Percentiles rank a stretch among this genome's conserved stretches.
Conservation (phyloP, 306 rosid species). For the Rosa lucieae region DNA sequence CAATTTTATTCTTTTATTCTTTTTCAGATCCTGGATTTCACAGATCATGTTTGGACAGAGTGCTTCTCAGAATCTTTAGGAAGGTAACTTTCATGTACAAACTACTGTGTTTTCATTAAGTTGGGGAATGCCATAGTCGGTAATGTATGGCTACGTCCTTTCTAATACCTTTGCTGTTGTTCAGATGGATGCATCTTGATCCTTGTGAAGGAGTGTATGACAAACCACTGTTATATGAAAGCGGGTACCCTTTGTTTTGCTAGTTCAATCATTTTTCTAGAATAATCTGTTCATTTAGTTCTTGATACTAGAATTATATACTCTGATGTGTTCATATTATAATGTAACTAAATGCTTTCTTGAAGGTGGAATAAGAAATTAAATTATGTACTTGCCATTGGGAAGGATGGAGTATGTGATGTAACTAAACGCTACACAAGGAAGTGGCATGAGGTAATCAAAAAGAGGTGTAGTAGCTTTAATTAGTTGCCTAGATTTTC, state of each 20-base stretch:
- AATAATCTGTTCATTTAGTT: constrained; percentile 18
- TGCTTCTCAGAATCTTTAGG: constrained; percentile 75
- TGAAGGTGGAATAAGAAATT: constrained; percentile 86
- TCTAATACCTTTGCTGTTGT: constrained; percentile 32
- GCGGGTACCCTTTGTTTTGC: constrained; percentile 55
- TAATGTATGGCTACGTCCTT: constrained; percentile 12
- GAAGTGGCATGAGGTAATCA: constrained; percentile 85
- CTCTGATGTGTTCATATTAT: constrained; percentile 2
- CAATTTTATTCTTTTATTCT: not conserved
- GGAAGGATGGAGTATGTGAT: constrained; percentile 78
- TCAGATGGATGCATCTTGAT: constrained; percentile 98
- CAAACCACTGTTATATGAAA: constrained; percentile 86
- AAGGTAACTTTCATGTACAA: constrained; percentile 51
- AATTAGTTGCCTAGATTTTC: constrained; percentile 3
- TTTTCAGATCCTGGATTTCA: constrained; percentile 69
- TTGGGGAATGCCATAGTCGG: not conserved
- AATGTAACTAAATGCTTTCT: constrained; percentile 3
- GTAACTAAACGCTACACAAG: constrained; percentile 91
- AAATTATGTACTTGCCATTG: constrained; percentile 66
- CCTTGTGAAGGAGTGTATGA: constrained; percentile 89
- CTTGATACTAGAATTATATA: constrained; percentile 20
- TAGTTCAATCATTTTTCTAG: constrained; percentile 14
- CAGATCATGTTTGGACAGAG: constrained; percentile 97
- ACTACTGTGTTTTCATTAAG: constrained; percentile 5
- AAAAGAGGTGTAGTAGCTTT: not conserved